Evolutionary conservation across 306 rosid genomes (phyloP).

Genomic region (Ceratonia siliqua): DNA sequence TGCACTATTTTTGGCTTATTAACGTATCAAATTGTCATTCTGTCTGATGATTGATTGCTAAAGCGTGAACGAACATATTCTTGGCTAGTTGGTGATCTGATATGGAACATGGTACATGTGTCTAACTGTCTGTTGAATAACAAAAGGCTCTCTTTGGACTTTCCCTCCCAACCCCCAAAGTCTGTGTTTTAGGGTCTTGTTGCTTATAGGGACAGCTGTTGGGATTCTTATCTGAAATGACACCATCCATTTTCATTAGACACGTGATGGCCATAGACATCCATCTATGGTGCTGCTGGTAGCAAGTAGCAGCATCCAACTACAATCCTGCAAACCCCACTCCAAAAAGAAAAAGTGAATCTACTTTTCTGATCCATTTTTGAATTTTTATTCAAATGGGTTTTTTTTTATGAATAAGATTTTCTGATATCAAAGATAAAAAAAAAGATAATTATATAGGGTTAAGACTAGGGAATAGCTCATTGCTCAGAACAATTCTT

Average conservation of each 20-base stretch:
- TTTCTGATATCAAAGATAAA: neutral
- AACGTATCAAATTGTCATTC: slow-evolving; percentile 31
- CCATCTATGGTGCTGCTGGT: neutral
- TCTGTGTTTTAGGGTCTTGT: slow-evolving; percentile 10
- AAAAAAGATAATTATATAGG: neutral
- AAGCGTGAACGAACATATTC: slow-evolving; percentile 62
- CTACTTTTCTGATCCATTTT: neutral
- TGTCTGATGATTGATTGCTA: slow-evolving; percentile 33
- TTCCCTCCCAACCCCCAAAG: neutral
- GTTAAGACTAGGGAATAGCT: neutral
- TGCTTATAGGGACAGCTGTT: slow-evolving; percentile 28
- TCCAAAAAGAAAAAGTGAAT: neutral
- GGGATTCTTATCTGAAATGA: slow-evolving; percentile 43
- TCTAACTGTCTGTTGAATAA: slow-evolving; percentile 10
- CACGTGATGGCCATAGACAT: slow-evolving; percentile 18
- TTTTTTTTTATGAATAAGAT: neutral
- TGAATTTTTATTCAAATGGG: neutral
- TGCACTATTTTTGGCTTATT: neutral
- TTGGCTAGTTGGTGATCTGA: slow-evolving; percentile 40
- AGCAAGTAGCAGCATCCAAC: slow-evolving; percentile 1
- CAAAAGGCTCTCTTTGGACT: neutral
- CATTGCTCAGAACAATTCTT: neutral
- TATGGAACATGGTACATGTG: slow-evolving; percentile 46
- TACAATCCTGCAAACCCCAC: slow-evolving; percentile 23
- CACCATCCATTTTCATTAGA: slow-evolving; percentile 29